Evolutionary conservation across 2,329 filamentous ascomycete species (phyloP).

Genomic region (Lecanicillium sp.): DNA sequence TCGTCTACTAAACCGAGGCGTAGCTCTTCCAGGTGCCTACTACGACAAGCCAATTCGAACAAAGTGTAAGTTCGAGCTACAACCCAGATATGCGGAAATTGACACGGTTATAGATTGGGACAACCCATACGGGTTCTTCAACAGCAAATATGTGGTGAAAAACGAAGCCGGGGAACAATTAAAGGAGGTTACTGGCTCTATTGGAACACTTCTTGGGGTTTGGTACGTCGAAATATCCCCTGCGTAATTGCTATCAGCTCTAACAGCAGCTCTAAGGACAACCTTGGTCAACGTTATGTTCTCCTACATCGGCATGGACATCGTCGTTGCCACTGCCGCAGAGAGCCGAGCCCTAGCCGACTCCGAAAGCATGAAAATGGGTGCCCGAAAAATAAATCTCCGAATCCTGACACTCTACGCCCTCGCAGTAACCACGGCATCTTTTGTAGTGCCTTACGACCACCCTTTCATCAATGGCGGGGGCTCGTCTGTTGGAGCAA

Average conservation of each 20-base stretch:
- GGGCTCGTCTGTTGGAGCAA: slow-evolving; percentile 23
- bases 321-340: slow-evolving; percentile 28
- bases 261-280: slow-evolving; percentile 18
- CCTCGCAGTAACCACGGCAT: slow-evolving; percentile 17
- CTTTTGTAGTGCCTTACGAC: slow-evolving; percentile 27
- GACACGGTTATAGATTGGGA: slow-evolving; percentile 1
- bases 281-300: slow-evolving; percentile 28
- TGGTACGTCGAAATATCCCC: slow-evolving; percentile 21
- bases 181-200: slow-evolving; percentile 18
- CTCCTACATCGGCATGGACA: slow-evolving; percentile 30
- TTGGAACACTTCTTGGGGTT: slow-evolving; percentile 29
- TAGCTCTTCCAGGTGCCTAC: slow-evolving; percentile 27
- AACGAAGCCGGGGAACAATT: slow-evolving; percentile 14
- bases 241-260: too few species aligned
- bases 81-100: neutral
- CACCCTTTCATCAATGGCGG: slow-evolving; percentile 32
- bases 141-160: slow-evolving; percentile 21
- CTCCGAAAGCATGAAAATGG: slow-evolving; percentile 32
- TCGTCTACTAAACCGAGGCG: neutral
- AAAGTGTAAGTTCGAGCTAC: slow-evolving; percentile 20
- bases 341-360: slow-evolving; percentile 25
- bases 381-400: slow-evolving; percentile 28
- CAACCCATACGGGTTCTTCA: slow-evolving; percentile 29
- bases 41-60: slow-evolving; percentile 25
- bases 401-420: slow-evolving; percentile 23